A percentile compares a stretch with the other conserved stretches of the same genome.
Evolutionary conservation across 768 basidiomycete species (phyloP).

Genomic region (Leucocoprinus leucothites): DNA sequence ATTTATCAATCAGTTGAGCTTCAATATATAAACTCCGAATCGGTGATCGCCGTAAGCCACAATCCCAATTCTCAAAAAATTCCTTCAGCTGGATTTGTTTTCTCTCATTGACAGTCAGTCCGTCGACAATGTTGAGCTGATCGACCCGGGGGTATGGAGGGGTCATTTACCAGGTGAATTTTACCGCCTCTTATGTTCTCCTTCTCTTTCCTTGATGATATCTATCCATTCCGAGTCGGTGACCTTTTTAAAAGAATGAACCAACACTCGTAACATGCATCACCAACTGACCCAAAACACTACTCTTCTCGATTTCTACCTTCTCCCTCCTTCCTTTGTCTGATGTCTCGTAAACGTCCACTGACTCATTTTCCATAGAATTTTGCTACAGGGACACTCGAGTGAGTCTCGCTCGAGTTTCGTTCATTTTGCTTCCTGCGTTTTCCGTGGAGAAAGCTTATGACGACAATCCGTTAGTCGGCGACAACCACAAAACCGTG

Average conservation of each 20-base stretch:
- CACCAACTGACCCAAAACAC: slow-evolving; percentile 44
- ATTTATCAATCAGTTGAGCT: neutral
- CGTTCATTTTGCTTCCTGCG: neutral
- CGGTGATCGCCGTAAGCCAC: neutral
- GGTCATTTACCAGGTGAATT: slow-evolving; percentile 27
- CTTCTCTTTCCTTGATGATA: slow-evolving; percentile 52
- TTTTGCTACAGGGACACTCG: neutral
- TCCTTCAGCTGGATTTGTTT: neutral
- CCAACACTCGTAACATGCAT: slow-evolving; percentile 78
- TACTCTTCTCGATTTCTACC: slow-evolving; percentile 14
- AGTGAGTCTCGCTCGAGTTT: slow-evolving; percentile 5
- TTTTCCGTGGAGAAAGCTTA: slow-evolving; percentile 4
- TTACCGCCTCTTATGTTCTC: slow-evolving; percentile 1
- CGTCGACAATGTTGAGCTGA: too few relatives aligned
- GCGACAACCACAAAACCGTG: slow-evolving; percentile 17
- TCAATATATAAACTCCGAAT: neutral
- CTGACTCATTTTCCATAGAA: neutral
- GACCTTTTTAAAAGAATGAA: slow-evolving; percentile 57
- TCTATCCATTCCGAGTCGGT: slow-evolving; percentile 71
- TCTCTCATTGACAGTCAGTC: too few relatives aligned
- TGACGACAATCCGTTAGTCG: slow-evolving; percentile 26
- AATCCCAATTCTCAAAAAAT: neutral
- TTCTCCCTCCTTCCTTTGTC: slow-evolving; percentile 10
- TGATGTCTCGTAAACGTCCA: neutral
- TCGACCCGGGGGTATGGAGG: too few relatives aligned